Evolutionary conservation across 2,329 filamentous ascomycete genomes (phyloP), one percentile per base, ranked within the genome.

Genomic region (Bipolaris victoriae): DNA sequence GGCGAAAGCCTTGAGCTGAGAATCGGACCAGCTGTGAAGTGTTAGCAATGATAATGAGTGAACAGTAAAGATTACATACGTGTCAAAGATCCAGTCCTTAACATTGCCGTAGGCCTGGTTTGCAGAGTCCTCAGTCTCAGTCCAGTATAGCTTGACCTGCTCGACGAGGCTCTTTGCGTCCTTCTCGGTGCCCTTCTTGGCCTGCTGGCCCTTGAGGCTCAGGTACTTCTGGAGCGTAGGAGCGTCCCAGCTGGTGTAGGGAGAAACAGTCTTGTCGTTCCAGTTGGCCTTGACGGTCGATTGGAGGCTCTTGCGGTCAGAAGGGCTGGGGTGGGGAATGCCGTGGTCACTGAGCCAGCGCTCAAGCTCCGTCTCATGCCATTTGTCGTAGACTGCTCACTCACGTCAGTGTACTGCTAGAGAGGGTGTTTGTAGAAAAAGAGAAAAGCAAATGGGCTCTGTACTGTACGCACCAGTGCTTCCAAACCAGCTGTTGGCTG

Each of bases 291-390:
- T 89, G 63, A 98, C 90, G n/a, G 96, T 81, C 61, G 88, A 88
- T 79, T 97, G 90, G n/a, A 99, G 88, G 66, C 97, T 92, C 79
- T 95, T 96, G 72, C 95, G 92, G 78, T 97, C 92, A 47, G 94
- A 88, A 10, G 93, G 87, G 10, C 87, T 88, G n/a, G 95, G 92
- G 76, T 97, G 92, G 9, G 94, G 92, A 56, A 99, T 84, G 76
- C 93, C 87, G 80, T 98, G 86, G 75, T 99, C 95, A 29, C 90
- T 90, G 48, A 99, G 87, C 95, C 95, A 99, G 71, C 93, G 87
- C 81, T 99, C 94, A 29, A 99, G 87, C 83, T 99, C 95, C 20
- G 91, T 96, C 82, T 98, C 89, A 71, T 98, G 94, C 95, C 95
- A 99, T 77, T 95, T 97, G 81, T 98, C 97, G 84, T 98, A 98